Conservation (phyloP, 2,329 filamentous ascomycete species). For the Monosporascus sp. region DNA sequence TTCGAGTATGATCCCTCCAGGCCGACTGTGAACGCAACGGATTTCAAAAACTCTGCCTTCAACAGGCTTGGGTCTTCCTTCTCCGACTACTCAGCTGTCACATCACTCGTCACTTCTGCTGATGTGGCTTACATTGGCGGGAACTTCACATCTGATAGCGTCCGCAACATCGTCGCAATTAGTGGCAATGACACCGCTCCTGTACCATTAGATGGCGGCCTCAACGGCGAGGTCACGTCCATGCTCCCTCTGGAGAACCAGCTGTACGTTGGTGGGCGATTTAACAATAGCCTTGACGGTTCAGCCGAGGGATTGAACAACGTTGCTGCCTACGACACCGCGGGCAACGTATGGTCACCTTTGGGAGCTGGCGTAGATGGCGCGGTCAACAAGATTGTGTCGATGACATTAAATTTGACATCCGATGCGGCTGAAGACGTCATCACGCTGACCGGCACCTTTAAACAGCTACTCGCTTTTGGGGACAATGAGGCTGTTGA, state of each 20-base stretch:
- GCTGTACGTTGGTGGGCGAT: slow-evolving; percentile 80
- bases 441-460: slow-evolving; percentile 75
- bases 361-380: slow-evolving; percentile 86
- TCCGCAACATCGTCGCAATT: slow-evolving; percentile 74
- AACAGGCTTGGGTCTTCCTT: slow-evolving; percentile 71
- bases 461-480: slow-evolving; percentile 66
- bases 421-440: slow-evolving; percentile 62
- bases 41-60: slow-evolving; percentile 68
- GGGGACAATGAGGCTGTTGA: slow-evolving; percentile 53
- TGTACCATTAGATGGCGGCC: slow-evolving; percentile 60
- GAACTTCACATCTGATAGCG: slow-evolving; percentile 67
- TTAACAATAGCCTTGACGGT: slow-evolving; percentile 65
- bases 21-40: slow-evolving; percentile 49
- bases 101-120: slow-evolving; percentile 58
- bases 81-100: slow-evolving; percentile 60
- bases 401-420: slow-evolving; percentile 74
- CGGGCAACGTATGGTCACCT: slow-evolving; percentile 65
- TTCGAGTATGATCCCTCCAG: slow-evolving; percentile 77
- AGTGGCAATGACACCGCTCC: slow-evolving; percentile 56
- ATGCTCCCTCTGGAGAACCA: slow-evolving; percentile 61
- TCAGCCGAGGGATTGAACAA: slow-evolving; percentile 62
- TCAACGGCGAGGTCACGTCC: slow-evolving; percentile 72
- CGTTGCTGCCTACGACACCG: slow-evolving; percentile 69
- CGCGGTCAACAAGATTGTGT: slow-evolving; percentile 66
- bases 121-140: slow-evolving; percentile 72